Conservation (phyloP, 1,139 yeast genomes). For the Scheffersomyces titani region DNA sequence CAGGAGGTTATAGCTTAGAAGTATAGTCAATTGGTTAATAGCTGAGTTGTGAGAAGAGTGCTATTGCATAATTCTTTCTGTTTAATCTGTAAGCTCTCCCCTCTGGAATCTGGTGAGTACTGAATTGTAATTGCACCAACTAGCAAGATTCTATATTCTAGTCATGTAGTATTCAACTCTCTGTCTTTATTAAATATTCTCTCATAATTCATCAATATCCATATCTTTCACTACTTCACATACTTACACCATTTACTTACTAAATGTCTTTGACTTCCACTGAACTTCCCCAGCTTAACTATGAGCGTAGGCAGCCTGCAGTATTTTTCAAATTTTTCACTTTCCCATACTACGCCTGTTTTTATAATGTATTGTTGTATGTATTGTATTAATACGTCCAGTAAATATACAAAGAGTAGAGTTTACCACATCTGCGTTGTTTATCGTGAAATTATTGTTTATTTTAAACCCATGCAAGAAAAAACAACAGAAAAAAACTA, state of each 20-base stretch:
- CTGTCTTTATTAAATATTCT: too few relatives aligned
- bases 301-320: background rate
- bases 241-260: background rate
- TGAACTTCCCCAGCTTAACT: background rate
- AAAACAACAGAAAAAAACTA: constrained; percentile 19
- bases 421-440: constrained; percentile 1
- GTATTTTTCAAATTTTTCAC: background rate
- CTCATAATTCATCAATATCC: too few relatives aligned
- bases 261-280: background rate
- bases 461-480: constrained; percentile 38
- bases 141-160: too few relatives aligned
- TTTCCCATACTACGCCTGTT: background rate
- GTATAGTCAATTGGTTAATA: too few relatives aligned
- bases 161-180: too few relatives aligned
- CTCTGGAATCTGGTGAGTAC: too few relatives aligned
- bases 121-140: too few relatives aligned
- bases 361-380: background rate
- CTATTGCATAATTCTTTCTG: too few relatives aligned
- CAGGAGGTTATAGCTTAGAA: too few relatives aligned
- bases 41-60: too few relatives aligned
- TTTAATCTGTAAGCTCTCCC: too few relatives aligned
- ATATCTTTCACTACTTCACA: background rate
- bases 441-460: constrained; percentile 24
- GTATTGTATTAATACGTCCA: constrained; percentile 7
- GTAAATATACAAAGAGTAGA: constrained; percentile 11